Evolutionary conservation across 345 rosid species (phyloP), one percentile per base, ranked within the genome.

Genomic region (Gossypium turneri): DNA sequence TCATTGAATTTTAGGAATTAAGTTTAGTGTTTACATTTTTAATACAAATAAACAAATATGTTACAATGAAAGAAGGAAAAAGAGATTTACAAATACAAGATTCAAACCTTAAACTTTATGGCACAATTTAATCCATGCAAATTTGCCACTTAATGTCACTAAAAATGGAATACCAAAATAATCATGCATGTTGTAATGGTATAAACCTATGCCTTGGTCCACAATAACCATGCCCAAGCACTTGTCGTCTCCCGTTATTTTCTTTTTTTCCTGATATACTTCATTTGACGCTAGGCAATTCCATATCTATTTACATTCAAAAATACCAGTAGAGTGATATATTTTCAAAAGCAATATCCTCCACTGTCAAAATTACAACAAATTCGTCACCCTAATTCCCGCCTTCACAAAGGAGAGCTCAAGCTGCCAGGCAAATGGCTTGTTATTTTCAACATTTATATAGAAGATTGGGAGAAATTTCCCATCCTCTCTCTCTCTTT

Each of bases 271-370:
- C 65, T 74, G 16, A 82, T 81, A 74, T 84, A 84, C 87, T 72
- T 78, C 65, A 76, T 70, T 47, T 70, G 78, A 79, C 76, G 53
- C 76, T 48, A 72, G 64, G 72, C 68, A 73, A 72, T 45, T 79
- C 66, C 76, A 57, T 63, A 56, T 56, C 82, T 84, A 84, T 86
- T 71, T 84, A 86, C 90, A 79, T 60, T 27, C 9, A 59, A 77
- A 67, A 53, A 17, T 12, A 68, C 70, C 62, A 48, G 22, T 52
- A 67, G 78, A 64, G 59, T 13, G 64, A 27, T 62, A 25, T 67
- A 70, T 27, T 79, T 19, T 66, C 62, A 76, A 79, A 75, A 83
- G 48, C 76, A 77, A 78, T 68, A 67, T 67, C 76, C 44, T 25
- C 72, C 74, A 48, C 67, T 55, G 52, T 71, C 61, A 15, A 41